A percentile compares a stretch with the other conserved stretches of the same genome.
Evolutionary conservation across 495 filamentous ascomycete genomes (phyloP).

Genomic region (Penicillium diatomitis): DNA sequence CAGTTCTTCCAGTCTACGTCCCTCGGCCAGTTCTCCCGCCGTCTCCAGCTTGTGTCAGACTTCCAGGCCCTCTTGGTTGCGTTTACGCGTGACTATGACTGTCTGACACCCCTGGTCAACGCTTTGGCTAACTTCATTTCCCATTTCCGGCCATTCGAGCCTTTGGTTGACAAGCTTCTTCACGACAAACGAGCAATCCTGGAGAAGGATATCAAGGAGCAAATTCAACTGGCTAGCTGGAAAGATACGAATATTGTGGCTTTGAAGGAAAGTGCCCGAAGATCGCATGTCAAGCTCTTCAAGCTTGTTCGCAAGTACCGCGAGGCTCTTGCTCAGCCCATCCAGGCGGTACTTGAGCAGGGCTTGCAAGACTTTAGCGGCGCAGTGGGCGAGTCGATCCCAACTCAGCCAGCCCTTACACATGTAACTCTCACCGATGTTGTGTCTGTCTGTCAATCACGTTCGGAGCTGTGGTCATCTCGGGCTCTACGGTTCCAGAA

Average conservation of each 20-base stretch:
- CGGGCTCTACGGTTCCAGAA: constrained; percentile 65
- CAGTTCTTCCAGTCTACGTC: constrained; percentile 65
- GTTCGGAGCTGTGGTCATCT: constrained; percentile 45
- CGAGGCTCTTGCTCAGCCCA: constrained; percentile 59
- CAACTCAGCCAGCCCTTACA: constrained; percentile 8
- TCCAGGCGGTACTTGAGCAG: constrained; percentile 51
- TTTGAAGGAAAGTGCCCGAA: constrained; percentile 74
- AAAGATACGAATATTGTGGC: constrained; percentile 92
- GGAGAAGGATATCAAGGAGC: constrained; percentile 81
- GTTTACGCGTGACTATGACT: constrained; percentile 44
- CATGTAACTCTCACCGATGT: constrained; percentile 28
- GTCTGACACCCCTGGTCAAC: constrained; percentile 40
- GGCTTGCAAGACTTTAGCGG: constrained; percentile 50
- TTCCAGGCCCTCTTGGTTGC: constrained; percentile 47
- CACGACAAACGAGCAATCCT: constrained; percentile 52
- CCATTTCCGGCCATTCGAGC: constrained; percentile 61
- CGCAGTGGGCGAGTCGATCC: constrained; percentile 11
- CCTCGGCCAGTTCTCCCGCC: constrained; percentile 67
- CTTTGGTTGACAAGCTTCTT: constrained; percentile 51
- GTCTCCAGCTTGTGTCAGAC: constrained; percentile 62
- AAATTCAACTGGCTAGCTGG: constrained; percentile 85
- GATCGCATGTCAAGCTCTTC: constrained; percentile 86
- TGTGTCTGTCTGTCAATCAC: constrained; percentile 43
- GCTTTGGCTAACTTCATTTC: constrained; percentile 69
- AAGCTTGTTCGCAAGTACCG: constrained; percentile 86